These are phyloP conservation scores for Xerocomus minutiporus DNA, from an alignment of 1,284 basidiomycete species.

Conservation along the genomic window DNA sequence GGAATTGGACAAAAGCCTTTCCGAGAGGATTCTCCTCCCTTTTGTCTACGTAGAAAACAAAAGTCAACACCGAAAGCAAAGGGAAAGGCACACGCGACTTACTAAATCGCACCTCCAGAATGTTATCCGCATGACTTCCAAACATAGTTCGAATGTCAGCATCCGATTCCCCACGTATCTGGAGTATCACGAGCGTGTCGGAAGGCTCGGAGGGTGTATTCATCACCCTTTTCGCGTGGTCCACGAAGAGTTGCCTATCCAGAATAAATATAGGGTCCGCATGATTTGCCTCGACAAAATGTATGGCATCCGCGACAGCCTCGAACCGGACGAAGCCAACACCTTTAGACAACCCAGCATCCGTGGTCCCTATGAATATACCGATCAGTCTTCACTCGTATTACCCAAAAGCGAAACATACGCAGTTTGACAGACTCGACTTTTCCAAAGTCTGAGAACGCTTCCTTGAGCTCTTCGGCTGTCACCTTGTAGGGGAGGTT, in stretches of 20 bases:
- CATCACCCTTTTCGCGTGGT: constrained; percentile 28
- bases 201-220: constrained; percentile 23
- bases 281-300: constrained; percentile 32
- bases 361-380: constrained; percentile 23
- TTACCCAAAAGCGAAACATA: constrained; percentile 13
- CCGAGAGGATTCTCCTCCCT: constrained; percentile 2
- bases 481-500: constrained; percentile 43
- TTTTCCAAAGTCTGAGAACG: constrained; percentile 38
- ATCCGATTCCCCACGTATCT: constrained; percentile 29
- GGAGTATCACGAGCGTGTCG: constrained; percentile 39
- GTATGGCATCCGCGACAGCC: constrained; percentile 33
- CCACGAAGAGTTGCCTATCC: constrained; percentile 41
- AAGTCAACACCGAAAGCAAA: constrained; percentile 3
- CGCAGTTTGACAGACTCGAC: constrained; percentile 34
- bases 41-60: constrained; percentile 1
- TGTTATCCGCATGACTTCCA: constrained; percentile 19
- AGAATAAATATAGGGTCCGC: constrained; percentile 42
- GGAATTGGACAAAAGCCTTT: constrained; percentile 27
- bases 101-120: constrained; percentile 25
- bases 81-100: constrained; percentile 1
- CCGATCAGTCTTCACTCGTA: constrained; percentile 4
- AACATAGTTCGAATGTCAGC: constrained; percentile 21
- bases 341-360: constrained; percentile 38
- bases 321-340: constrained; percentile 44
- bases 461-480: constrained; percentile 35